A percentile compares a stretch with the other conserved stretches of the same genome.
These are phyloP conservation scores for Trametes elegans DNA, from an alignment of 768 basidiomycete genomes.

Conservation along the genomic window DNA sequence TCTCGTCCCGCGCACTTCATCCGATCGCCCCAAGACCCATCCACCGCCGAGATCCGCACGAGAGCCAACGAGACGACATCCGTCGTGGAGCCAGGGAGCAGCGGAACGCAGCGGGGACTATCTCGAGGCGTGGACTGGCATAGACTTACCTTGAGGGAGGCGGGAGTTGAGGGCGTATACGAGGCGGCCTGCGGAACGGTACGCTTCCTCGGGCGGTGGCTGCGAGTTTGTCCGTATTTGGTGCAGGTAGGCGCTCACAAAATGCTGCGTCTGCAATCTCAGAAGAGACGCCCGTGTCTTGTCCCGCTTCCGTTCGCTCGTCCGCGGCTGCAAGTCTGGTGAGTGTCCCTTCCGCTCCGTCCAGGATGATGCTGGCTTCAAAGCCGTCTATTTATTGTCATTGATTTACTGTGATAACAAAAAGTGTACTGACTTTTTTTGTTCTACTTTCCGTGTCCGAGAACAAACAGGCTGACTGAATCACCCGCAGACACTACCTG, in stretches of 20 bases:
- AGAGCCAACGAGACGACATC: constrained; percentile 14
- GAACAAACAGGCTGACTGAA: neutral
- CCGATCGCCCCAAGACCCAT: constrained; percentile 43
- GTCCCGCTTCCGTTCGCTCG: constrained; percentile 2
- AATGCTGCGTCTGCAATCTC: neutral
- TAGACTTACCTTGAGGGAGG: constrained; percentile 67
- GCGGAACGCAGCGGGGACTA: constrained; percentile 21
- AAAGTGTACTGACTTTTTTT: constrained; percentile 42
- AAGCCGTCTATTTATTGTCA: constrained; percentile 70
- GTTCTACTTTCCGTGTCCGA: neutral
- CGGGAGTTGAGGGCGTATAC: constrained; percentile 32
- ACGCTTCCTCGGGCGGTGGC: constrained; percentile 18
- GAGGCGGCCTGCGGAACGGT: constrained; percentile 18
- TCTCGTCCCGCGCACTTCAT: constrained; percentile 29
- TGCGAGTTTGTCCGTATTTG: constrained; percentile 21
- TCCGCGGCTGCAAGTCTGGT: constrained; percentile 8
- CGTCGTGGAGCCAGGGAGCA: constrained; percentile 16
- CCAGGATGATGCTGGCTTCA: constrained; percentile 48
- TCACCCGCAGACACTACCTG: too few relatives aligned
- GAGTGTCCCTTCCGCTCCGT: constrained; percentile 10
- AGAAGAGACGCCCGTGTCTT: neutral
- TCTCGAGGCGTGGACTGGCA: constrained; percentile 27
- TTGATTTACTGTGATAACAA: constrained; percentile 49
- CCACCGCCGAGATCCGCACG: constrained; percentile 37
- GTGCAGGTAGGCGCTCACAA: constrained; percentile 6